Evolutionary conservation across 2,329 filamentous ascomycete genomes (phyloP).

Genomic region (Fusarium graminum): DNA sequence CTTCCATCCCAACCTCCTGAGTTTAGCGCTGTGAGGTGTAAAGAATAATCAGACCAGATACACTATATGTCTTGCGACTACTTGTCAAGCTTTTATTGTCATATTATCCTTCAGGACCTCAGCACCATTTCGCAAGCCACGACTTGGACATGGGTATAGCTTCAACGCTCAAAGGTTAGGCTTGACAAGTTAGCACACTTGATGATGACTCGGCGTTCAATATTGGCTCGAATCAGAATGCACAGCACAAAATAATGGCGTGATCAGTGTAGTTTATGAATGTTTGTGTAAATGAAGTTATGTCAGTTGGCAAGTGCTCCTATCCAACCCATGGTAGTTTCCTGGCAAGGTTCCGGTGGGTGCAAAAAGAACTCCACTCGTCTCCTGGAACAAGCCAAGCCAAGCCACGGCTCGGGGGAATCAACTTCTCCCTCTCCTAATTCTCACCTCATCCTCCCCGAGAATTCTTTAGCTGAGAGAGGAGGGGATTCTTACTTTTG

Average conservation of each 20-base stretch:
- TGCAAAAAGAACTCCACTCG: constrained; percentile 26
- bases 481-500: constrained; percentile 47
- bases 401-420: constrained; percentile 16
- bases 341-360: constrained; percentile 12
- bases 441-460: constrained; percentile 44
- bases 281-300: constrained; percentile 11
- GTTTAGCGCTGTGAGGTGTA: constrained; percentile 22
- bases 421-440: constrained; percentile 40
- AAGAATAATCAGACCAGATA: constrained; percentile 21
- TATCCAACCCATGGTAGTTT: constrained; percentile 4
- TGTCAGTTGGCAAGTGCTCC: constrained; percentile 1
- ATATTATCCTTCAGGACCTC: constrained; percentile 1
- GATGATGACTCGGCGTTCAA: not conserved
- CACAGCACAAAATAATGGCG: not conserved
- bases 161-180: constrained; percentile 18
- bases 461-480: constrained; percentile 45
- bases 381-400: constrained; percentile 34
- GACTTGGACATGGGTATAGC: constrained; percentile 24
- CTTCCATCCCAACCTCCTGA: constrained; percentile 34
- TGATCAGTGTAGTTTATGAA: not conserved
- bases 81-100: constrained; percentile 25
- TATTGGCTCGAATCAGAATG: not conserved
- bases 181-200: constrained; percentile 9
- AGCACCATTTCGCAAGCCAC: constrained; percentile 17
- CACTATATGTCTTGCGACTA: no score